phyloP scores from a whole-genome alignment of 768 basidiomycete species.

The Russula earlei region DNA sequence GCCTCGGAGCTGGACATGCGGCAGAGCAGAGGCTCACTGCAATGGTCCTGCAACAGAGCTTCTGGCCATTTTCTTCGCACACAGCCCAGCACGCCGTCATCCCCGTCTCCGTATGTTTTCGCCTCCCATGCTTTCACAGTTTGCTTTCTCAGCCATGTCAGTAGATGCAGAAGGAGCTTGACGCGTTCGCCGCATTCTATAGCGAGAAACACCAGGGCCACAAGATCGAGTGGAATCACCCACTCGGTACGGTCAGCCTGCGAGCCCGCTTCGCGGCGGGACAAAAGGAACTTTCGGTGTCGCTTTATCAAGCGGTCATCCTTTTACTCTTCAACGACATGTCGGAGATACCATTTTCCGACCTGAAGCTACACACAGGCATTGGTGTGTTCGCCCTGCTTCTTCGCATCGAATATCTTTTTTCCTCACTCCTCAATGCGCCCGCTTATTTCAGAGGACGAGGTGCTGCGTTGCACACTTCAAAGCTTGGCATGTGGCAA shows the following conservation, averaged over 20 bases:
- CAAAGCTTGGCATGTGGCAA: constrained; percentile 91
- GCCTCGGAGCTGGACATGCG: constrained; percentile 22
- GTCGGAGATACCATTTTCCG: constrained; percentile 47
- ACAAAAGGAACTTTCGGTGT: constrained; percentile 81
- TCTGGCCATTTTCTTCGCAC: constrained; percentile 72
- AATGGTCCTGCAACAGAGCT: constrained; percentile 79
- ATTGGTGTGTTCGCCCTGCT: constrained; percentile 49
- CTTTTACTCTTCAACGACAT: constrained; percentile 78
- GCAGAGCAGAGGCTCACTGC: constrained; percentile 48
- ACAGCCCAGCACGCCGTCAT: constrained; percentile 46
- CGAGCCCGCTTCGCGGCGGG: constrained; percentile 57
- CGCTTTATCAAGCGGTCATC: constrained; percentile 83
- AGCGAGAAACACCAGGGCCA: constrained; percentile 66
- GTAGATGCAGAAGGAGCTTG: constrained; percentile 69
- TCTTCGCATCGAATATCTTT: background rate
- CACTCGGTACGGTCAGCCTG: constrained; percentile 74
- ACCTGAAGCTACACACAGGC: constrained; percentile 56
- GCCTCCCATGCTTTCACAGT: background rate
- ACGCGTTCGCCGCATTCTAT: constrained; percentile 61
- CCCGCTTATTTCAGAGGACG: constrained; percentile 40
- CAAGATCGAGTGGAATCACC: constrained; percentile 77
- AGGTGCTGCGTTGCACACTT: constrained; percentile 70
- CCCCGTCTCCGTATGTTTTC: constrained; percentile 32
- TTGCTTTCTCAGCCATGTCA: background rate
- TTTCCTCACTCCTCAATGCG: constrained; percentile 19